Conservation (phyloP, 257 asterid species). For the Datura wrightii region DNA sequence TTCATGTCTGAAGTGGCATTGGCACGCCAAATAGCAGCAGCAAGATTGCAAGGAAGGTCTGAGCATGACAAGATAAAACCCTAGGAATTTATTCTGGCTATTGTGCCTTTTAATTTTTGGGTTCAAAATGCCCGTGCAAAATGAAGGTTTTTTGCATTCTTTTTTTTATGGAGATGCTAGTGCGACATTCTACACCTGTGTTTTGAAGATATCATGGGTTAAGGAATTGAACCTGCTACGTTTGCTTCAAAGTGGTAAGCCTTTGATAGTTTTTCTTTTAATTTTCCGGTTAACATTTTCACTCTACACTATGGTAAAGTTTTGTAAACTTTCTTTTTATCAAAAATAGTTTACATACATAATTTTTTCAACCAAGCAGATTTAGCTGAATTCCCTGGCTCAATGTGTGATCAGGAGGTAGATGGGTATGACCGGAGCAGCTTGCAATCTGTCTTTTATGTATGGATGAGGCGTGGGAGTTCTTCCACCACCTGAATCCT, state of each 20-base stretch:
- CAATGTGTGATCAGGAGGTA: conserved; percentile 16
- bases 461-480: background rate
- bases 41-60: background rate
- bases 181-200: background rate
- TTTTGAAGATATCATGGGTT: background rate
- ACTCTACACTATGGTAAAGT: background rate
- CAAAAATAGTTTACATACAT: background rate
- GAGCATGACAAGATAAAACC: background rate
- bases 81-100: background rate
- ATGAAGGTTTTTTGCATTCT: background rate
- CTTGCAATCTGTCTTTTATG: background rate
- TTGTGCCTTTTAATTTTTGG: background rate
- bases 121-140: conserved; percentile 16
- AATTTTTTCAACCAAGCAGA: background rate
- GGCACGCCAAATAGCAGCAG: conserved; percentile 8
- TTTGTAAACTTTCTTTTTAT: background rate
- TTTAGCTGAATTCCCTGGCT: background rate
- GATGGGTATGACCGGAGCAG: background rate
- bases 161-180: background rate
- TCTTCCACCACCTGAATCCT: background rate
- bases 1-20: conserved; percentile 24
- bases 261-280: background rate
- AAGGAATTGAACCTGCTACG: background rate
- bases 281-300: background rate
- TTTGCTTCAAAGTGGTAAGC: background rate